Evolutionary conservation across 805 yeast genomes (phyloP), one percentile per base, ranked within the genome.

Genomic region (Candida pseudoglaebosa): DNA sequence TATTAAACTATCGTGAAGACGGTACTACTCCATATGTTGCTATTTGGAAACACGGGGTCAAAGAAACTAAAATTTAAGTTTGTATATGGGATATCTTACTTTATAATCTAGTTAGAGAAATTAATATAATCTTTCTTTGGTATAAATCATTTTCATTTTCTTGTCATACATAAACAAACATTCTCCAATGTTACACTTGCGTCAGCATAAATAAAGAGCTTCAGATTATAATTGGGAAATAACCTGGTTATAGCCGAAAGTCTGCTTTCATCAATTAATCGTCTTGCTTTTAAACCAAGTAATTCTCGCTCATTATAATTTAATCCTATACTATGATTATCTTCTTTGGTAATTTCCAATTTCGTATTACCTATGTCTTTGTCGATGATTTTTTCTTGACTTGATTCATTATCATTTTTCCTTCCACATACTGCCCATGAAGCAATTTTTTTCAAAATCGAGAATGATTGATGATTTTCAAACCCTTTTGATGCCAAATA

Each of bases 1-100:
- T 93, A 70, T 85, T 93, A 73, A 93, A 93, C 95, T 93, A 91
- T 89, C 95, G 99, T 77, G 99, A 93, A 78, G 98, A 93, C 68
- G 99, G 99, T 78, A 77, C 82, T 59, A 93, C 99, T 57, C 99
- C 99, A 65, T 93, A 67, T 76, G 93, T 91, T 62, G 88, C 90
- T 53, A 82, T 90, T 84, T 93, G 99, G 99, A 93, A 91, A 78
- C 99, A 93, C 75, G 99, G 99, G 80, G 82, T 86, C 56, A 75
- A 67, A 59, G 87, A 80, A 69, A 80, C 77, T 71, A 93, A 93
- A 84, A 78, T 91, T 78, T 91, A 89, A 83, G 63, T 39, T 32
- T 18, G 21, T 12, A 22, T 33, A 26, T 9, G 12, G 29, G 12
- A 26, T 26, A 26, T 26, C 29, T 9, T 13, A 26, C 29, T 26